Evolutionary conservation across 257 asterid species (phyloP), one percentile per base, ranked within the genome.

Genomic region (Solanum acaule): DNA sequence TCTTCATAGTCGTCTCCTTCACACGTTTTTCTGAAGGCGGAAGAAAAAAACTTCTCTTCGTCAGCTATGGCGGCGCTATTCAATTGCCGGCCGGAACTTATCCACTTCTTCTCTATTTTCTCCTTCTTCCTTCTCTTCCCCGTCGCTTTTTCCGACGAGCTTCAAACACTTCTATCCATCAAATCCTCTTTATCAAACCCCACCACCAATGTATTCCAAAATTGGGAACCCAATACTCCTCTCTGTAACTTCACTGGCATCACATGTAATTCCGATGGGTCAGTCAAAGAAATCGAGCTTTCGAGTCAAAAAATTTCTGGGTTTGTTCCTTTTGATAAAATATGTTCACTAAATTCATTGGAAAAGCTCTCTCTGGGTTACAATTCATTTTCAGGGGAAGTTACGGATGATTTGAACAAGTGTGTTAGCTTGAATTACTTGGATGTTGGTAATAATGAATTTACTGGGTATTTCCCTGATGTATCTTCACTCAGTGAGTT

Each of bases 401-500:
- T 97, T 0, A 8, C 89, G 0, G 86, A 85, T 13, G 96, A 88
- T 29, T 89, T 97, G 85, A 91, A 88, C 20, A 87, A 85, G 34
- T 97, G 99, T 90, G 87, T 86, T 10, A 85, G 88, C 27, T 92
- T 97, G 10, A 93, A 72, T 72, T 94, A 92, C 89, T 86, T 97
- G 59, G 98, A 96, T 37, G 82, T 97, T 63, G 97, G 98, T 5
- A 92, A 93, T 92, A 96, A 96, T 76, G 46, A 76, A 1, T 96
- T 97, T 84, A 86, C 93, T 2, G 99, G 98, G 4, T 0, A 83
- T 0, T 91, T 95, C 40, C 99, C 99, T 9, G 93, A 90, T 20
- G 88, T 97, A 2, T 92, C 94, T 11, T 7, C 89, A 0, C 65
- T 97, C 3, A 89, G 13, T 31, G 92, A 92, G 31, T 88, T 97